Evolutionary conservation across 805 yeast genomes (phyloP).

Genomic region (Hanseniaspora mollemarum): DNA sequence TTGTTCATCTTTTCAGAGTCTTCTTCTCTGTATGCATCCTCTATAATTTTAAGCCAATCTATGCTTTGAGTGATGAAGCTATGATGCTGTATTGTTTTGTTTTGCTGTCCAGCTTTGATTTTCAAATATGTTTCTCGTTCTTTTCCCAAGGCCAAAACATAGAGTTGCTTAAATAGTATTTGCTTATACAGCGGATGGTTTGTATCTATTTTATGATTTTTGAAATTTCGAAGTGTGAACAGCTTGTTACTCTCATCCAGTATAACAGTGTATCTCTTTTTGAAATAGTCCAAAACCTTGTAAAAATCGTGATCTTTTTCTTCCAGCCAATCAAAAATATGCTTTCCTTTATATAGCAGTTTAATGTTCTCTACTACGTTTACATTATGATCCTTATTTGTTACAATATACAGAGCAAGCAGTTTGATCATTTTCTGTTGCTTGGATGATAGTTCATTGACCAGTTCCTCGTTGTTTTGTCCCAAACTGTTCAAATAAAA

Average conservation of each 20-base stretch:
- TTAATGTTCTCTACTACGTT: not conserved
- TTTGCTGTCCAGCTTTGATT: not conserved
- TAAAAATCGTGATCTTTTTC: constrained; percentile 6
- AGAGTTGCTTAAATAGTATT: not conserved
- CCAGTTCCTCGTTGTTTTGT: not conserved
- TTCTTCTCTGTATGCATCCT: not conserved
- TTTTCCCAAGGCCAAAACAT: not conserved
- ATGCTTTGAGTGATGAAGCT: not conserved
- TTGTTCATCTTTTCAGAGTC: not conserved
- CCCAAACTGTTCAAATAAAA: not conserved
- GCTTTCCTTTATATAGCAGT: not conserved
- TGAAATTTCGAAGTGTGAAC: not conserved
- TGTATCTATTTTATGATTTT: not conserved
- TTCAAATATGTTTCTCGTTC: not conserved
- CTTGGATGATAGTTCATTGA: not conserved
- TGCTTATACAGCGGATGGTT: constrained; percentile 8
- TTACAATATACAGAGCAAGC: constrained; percentile 5
- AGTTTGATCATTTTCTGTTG: constrained; percentile 6
- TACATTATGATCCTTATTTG: not conserved
- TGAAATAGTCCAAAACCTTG: not conserved
- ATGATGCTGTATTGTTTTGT: not conserved
- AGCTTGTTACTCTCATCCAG: not conserved
- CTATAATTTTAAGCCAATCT: constrained; percentile 6
- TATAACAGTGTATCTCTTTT: not conserved
- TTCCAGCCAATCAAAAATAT: constrained; percentile 8